Conservation (phyloP, 2,329 filamentous ascomycete species). For the Lachnellula willkommii region DNA sequence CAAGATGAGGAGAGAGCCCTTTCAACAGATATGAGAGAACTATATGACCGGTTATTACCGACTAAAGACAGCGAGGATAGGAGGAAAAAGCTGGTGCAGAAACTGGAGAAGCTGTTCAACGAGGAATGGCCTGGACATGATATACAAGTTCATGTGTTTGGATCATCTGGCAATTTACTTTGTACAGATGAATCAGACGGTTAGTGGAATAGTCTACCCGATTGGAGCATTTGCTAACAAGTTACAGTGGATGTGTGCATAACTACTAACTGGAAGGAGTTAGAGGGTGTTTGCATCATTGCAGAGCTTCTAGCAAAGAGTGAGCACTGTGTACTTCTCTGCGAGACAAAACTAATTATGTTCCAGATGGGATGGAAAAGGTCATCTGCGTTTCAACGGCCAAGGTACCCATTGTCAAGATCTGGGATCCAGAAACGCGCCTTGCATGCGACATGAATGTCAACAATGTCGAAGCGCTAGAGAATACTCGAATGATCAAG, state of each 20-base stretch:
- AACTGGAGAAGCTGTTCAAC: constrained; percentile 83
- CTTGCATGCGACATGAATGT: constrained; percentile 97
- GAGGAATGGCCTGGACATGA: constrained; percentile 86
- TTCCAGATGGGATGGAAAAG: constrained; percentile 85
- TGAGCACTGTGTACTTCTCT: constrained; percentile 44
- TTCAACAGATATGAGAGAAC: constrained; percentile 73
- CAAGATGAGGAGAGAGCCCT: constrained; percentile 70
- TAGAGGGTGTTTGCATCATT: constrained; percentile 87
- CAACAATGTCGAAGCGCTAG: constrained; percentile 90
- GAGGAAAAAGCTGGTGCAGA: constrained; percentile 70
- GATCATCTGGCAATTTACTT: constrained; percentile 92
- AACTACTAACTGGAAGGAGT: constrained; percentile 78
- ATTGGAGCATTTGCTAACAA: constrained; percentile 5
- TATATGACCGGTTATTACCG: constrained; percentile 82
- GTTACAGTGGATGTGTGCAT: constrained; percentile 89
- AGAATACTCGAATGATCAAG: constrained; percentile 97
- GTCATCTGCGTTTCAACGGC: constrained; percentile 92
- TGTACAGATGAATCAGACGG: constrained; percentile 96
- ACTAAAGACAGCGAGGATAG: constrained; percentile 72
- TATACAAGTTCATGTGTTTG: constrained; percentile 89
- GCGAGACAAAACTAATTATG: constrained; percentile 31
- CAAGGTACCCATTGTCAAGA: constrained; percentile 97
- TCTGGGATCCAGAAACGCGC: constrained; percentile 90
- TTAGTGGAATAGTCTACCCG: constrained; percentile 40
- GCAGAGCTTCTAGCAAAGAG: constrained; percentile 79